phyloP scores from a whole-genome alignment of 208 protist genomes.

The Trypanosoma vivax region DNA sequence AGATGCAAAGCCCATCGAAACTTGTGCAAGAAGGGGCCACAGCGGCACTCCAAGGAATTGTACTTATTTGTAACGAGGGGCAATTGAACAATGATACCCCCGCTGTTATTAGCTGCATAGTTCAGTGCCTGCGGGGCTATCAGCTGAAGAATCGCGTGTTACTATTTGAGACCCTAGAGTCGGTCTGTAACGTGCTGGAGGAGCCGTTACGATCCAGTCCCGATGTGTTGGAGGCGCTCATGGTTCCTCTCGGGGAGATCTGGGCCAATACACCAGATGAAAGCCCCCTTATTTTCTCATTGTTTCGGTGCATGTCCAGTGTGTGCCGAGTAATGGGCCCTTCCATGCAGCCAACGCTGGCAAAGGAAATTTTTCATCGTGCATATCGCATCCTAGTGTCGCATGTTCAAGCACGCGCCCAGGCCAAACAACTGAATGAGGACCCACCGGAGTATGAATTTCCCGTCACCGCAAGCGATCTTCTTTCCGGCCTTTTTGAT shows the following conservation, averaged over 20 bases:
- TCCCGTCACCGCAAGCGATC: constrained; percentile 58
- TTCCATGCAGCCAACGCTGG: constrained; percentile 56
- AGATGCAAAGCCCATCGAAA: constrained; percentile 86
- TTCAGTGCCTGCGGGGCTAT: constrained; percentile 61
- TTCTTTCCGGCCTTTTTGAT: constrained; percentile 76
- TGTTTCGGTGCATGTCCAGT: constrained; percentile 75
- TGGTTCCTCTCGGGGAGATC: constrained; percentile 52
- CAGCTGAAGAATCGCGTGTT: constrained; percentile 86
- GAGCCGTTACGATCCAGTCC: constrained; percentile 38
- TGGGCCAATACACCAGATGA: constrained; percentile 59
- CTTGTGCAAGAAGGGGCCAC: constrained; percentile 68
- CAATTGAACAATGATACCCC: constrained; percentile 31
- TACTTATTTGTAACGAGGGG: constrained; percentile 33
- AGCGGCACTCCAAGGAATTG: constrained; percentile 47
- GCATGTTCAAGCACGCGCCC: constrained; percentile 47
- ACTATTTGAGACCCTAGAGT: constrained; percentile 68
- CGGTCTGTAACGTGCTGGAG: constrained; percentile 44
- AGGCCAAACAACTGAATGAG: constrained; percentile 24
- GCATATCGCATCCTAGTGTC: constrained; percentile 43
- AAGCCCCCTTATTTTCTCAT: constrained; percentile 66
- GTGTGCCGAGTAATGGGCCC: constrained; percentile 59
- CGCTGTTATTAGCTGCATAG: constrained; percentile 38
- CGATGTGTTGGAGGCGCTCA: constrained; percentile 28
- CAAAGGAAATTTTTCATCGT: constrained; percentile 63
- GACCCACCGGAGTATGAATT: constrained; percentile 67